These are phyloP conservation scores for Wickerhamia fluorescens DNA, from an alignment of 805 yeast species.

Conservation along the genomic window DNA sequence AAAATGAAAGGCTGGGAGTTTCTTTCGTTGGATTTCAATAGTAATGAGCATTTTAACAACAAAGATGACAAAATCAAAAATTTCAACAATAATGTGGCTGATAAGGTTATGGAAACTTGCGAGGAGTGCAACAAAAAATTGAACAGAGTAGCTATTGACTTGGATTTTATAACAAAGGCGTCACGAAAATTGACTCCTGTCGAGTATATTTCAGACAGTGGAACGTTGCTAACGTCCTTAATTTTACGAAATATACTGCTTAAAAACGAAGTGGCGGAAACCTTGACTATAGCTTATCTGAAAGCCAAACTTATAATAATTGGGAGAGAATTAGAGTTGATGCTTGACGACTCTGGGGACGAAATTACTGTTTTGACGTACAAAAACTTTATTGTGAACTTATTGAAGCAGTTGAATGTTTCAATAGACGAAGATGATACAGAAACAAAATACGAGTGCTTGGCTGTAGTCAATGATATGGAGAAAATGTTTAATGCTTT, in stretches of 20 bases:
- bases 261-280: slow-evolving; percentile 44
- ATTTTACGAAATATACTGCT: slow-evolving; percentile 40
- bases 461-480: slow-evolving; percentile 60
- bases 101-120: slow-evolving; percentile 46
- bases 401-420: slow-evolving; percentile 50
- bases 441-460: slow-evolving; percentile 56
- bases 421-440: slow-evolving; percentile 49
- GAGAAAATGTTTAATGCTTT: slow-evolving; percentile 65
- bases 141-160: slow-evolving; percentile 35
- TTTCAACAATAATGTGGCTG: slow-evolving; percentile 49
- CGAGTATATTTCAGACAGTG: slow-evolving; percentile 48
- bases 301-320: slow-evolving; percentile 59
- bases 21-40: slow-evolving; percentile 42
- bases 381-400: slow-evolving; percentile 50
- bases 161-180: slow-evolving; percentile 40
- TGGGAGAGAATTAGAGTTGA: slow-evolving; percentile 52
- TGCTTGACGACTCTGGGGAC: slow-evolving; percentile 30
- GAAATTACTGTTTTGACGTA: slow-evolving; percentile 36
- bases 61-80: slow-evolving; percentile 13
- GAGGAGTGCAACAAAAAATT: slow-evolving; percentile 38
- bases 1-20: slow-evolving; percentile 50
- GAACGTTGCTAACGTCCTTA: slow-evolving; percentile 41
- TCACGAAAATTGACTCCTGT: slow-evolving; percentile 35
- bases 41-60: slow-evolving; percentile 30
- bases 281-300: slow-evolving; percentile 52